Conservation (phyloP, 768 basidiomycete genomes). For the Kwoniella mangroviensis region DNA sequence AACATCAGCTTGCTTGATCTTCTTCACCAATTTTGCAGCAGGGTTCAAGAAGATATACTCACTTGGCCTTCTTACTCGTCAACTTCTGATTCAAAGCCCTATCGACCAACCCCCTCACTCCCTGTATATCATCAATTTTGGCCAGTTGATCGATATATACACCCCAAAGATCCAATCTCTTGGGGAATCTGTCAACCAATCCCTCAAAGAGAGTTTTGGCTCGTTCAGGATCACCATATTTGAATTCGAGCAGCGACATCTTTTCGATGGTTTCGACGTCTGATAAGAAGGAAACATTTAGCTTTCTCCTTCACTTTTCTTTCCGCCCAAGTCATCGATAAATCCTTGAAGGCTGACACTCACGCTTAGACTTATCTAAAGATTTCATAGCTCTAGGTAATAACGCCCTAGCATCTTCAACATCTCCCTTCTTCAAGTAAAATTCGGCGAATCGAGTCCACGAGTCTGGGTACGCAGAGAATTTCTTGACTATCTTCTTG, state of each 20-base stretch:
- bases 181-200: slow-evolving; percentile 91
- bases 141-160: slow-evolving; percentile 97
- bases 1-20: not conserved
- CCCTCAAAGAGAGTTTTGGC: slow-evolving; percentile 97
- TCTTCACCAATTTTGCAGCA: no score
- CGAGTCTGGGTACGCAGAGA: slow-evolving; percentile 86
- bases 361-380: slow-evolving; percentile 91
- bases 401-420: slow-evolving; percentile 81
- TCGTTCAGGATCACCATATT: slow-evolving; percentile 87
- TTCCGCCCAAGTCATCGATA: not conserved
- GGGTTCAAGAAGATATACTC: slow-evolving; percentile 51
- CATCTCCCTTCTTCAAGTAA: slow-evolving; percentile 73
- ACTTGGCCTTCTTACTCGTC: slow-evolving; percentile 96
- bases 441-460: slow-evolving; percentile 86
- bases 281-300: slow-evolving; percentile 54
- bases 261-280: slow-evolving; percentile 94
- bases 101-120: slow-evolving; percentile 74
- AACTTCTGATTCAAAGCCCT: slow-evolving; percentile 82
- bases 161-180: slow-evolving; percentile 93
- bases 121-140: slow-evolving; percentile 75
- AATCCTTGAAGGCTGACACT: slow-evolving; percentile 52
- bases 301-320: not conserved
- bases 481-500: slow-evolving; percentile 88
- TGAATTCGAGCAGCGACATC: slow-evolving; percentile 95
- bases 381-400: slow-evolving; percentile 86